Conservation (phyloP, 1,284 basidiomycete genomes). For the Ceratobasidium sp. region DNA sequence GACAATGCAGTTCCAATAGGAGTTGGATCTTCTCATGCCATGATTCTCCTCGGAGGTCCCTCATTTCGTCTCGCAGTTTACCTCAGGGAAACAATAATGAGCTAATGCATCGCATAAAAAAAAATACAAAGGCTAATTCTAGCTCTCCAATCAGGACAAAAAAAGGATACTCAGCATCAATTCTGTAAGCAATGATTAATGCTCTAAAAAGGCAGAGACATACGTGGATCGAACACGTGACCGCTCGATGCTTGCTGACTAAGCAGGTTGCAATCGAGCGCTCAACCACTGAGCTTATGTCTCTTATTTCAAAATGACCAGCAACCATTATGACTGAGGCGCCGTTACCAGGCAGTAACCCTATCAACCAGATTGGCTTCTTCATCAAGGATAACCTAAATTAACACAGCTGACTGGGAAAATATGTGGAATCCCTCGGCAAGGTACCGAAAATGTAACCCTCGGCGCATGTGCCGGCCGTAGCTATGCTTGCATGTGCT, state of each 20-base stretch:
- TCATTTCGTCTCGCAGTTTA: no score
- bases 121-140: no score
- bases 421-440: not conserved
- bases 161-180: no score
- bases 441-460: constrained; percentile 4
- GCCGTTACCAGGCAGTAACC: not conserved
- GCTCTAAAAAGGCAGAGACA: not conserved
- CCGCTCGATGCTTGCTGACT: not conserved
- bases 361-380: constrained; percentile 11
- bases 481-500: constrained; percentile 25
- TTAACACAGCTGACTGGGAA: constrained; percentile 10
- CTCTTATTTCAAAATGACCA: not conserved
- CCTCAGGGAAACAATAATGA: no score
- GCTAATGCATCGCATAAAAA: no score
- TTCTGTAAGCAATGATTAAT: no score
- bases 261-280: not conserved
- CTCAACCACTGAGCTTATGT: constrained; percentile 17
- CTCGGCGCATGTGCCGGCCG: constrained; percentile 16
- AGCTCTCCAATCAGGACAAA: no score
- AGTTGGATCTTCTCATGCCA: no score
- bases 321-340: no score
- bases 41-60: no score
- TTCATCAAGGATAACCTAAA: not conserved
- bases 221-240: constrained; percentile 16
- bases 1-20: no score